These are phyloP conservation scores for Fusarium metavorans DNA, from an alignment of 2,329 filamentous ascomycete genomes.

Conservation along the genomic window DNA sequence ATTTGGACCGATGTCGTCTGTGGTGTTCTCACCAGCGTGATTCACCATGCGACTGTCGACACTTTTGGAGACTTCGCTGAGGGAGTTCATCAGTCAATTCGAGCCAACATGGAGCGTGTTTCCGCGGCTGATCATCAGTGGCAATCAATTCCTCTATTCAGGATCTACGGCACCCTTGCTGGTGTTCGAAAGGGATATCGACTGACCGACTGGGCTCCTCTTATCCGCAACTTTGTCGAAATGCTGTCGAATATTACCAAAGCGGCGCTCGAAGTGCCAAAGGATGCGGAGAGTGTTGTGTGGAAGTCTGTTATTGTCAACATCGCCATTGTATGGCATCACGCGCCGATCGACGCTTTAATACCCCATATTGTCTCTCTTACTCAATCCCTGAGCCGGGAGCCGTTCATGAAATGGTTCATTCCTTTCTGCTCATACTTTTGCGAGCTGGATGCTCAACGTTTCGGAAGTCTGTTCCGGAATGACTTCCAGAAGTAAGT, in stretches of 20 bases:
- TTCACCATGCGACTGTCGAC: slow-evolving; percentile 83
- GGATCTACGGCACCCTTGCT: slow-evolving; percentile 75
- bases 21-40: slow-evolving; percentile 82
- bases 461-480: slow-evolving; percentile 83
- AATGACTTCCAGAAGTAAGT: slow-evolving; percentile 82
- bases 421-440: slow-evolving; percentile 87
- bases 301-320: slow-evolving; percentile 71
- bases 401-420: slow-evolving; percentile 78
- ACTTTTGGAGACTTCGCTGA: slow-evolving; percentile 78
- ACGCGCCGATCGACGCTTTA: slow-evolving; percentile 82
- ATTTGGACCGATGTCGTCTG: slow-evolving; percentile 75
- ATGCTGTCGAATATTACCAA: slow-evolving; percentile 64
- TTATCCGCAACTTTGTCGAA: slow-evolving; percentile 68
- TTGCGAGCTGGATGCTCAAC: slow-evolving; percentile 76
- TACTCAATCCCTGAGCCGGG: slow-evolving; percentile 72
- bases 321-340: slow-evolving; percentile 76
- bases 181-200: slow-evolving; percentile 86
- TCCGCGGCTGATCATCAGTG: slow-evolving; percentile 40
- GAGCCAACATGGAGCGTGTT: slow-evolving; percentile 51
- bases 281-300: slow-evolving; percentile 56
- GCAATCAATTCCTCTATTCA: slow-evolving; percentile 62
- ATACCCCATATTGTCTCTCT: slow-evolving; percentile 77
- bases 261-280: slow-evolving; percentile 49
- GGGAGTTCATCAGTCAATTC: slow-evolving; percentile 66
- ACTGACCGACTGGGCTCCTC: slow-evolving; percentile 76